Evolutionary conservation across 2,329 filamentous ascomycete genomes (phyloP), one percentile per base, ranked within the genome.

Genomic region (Fusarium oxysporum): DNA sequence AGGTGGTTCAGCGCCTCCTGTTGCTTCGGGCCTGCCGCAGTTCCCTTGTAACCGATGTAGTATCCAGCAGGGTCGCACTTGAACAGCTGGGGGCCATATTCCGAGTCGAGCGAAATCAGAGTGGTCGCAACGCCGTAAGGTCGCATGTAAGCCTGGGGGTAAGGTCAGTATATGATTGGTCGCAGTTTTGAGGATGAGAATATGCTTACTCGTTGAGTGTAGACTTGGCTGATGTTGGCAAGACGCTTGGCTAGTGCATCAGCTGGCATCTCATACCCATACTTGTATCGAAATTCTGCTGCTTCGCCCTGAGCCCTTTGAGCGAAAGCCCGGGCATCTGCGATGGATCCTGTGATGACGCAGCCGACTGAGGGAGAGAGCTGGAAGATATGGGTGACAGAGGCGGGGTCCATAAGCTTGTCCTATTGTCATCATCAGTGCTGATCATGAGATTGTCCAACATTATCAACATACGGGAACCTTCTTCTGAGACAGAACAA

Each of bases 141-240:
- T 78, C 96, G 92, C 96, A 99, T 99, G 87, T 98, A 97, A 78
- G 96, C 96, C 88, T 90, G 66, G 72, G 62, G 71, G 68, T 51
- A 35, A 66, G 68, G 77, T 81, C 70, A 80, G 76, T 68, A 76
- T 43, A 60, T 61, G 41, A 45, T 67, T 66, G 62, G 56, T 43
- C 55, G 53, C 56, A 59, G 25, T 43, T 28, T 54, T 62, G 33
- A 61, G 44, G 62, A 62, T 50, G 79, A 65, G 62, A 55, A 43
- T 57, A 62, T 62, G 77, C 85, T 81, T 82, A 98, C 96, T 83
- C 95, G 89, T 86, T 99, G 96, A 77, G 96, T 99, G 85, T 98
- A 99, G 75, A 99, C 96, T 85, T 99, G 96, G 85, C 94, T 98
- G 87, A 99, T 98, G 85, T 99, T 99, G 82, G 96, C 96, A 84